These are phyloP conservation scores for Xylaria castorea DNA, from an alignment of 495 filamentous ascomycete genomes.

Conservation along the genomic window DNA sequence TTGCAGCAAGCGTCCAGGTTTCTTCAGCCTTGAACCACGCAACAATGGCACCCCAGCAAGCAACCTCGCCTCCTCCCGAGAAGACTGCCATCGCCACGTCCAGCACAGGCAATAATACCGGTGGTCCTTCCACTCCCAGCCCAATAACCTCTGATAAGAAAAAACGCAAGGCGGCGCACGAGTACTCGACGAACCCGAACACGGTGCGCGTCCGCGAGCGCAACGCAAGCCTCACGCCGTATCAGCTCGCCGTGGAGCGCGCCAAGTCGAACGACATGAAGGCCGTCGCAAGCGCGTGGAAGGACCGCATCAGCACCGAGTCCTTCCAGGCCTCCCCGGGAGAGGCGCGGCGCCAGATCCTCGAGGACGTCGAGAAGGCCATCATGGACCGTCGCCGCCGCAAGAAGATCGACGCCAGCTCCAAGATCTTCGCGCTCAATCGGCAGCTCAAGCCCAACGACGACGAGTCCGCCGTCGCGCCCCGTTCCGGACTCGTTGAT, in stretches of 20 bases:
- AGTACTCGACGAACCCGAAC: slow-evolving; percentile 18
- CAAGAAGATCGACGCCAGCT: slow-evolving; percentile 11
- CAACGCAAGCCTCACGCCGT: not conserved
- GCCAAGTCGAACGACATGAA: slow-evolving; percentile 16
- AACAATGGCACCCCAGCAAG: not conserved
- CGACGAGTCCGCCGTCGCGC: not conserved
- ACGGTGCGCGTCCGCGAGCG: slow-evolving; percentile 17
- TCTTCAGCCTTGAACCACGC: not conserved
- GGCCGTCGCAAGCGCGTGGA: slow-evolving; percentile 11
- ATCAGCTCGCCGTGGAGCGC: slow-evolving; percentile 12
- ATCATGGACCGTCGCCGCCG: slow-evolving; percentile 19
- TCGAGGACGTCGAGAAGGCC: not conserved
- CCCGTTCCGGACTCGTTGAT: not conserved
- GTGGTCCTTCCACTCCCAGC: not conserved
- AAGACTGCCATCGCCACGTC: not conserved
- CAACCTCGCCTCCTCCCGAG: not conserved
- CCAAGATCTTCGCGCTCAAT: slow-evolving; percentile 16
- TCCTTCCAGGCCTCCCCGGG: not conserved
- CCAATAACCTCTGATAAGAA: not conserved
- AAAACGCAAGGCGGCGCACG: slow-evolving; percentile 3
- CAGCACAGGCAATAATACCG: not conserved
- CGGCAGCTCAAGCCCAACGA: not conserved
- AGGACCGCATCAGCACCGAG: slow-evolving; percentile 7
- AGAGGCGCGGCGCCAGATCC: not conserved
- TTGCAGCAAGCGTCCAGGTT: not conserved